Percentiles rank a stretch among this genome's conserved stretches.
phyloP scores from a whole-genome alignment of 805 yeast genomes.

The Wickerhamomyces ciferrii region DNA sequence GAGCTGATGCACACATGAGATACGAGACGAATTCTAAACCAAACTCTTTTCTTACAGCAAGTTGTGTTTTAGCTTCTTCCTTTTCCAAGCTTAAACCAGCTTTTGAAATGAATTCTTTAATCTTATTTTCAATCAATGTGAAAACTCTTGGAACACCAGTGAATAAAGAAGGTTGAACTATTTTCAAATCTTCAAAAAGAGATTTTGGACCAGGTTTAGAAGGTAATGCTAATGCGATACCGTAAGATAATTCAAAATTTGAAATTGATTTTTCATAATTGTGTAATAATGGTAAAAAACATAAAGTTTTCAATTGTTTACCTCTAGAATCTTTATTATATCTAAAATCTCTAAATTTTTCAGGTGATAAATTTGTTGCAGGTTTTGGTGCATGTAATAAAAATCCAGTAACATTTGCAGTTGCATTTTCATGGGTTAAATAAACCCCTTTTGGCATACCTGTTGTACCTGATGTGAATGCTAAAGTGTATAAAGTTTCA shows the following conservation, averaged over 20 bases:
- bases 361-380: slow-evolving; percentile 14
- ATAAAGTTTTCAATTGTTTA: slow-evolving; percentile 18
- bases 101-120: slow-evolving; percentile 10
- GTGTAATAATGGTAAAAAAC: slow-evolving; percentile 53
- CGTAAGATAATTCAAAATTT: slow-evolving; percentile 33
- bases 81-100: slow-evolving; percentile 27
- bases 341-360: slow-evolving; percentile 6
- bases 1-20: slow-evolving; percentile 50
- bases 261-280: slow-evolving; percentile 47
- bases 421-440: slow-evolving; percentile 51
- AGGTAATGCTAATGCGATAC: slow-evolving; percentile 43
- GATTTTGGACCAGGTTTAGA: slow-evolving; percentile 32
- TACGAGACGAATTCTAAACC: slow-evolving; percentile 33
- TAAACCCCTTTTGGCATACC: slow-evolving; percentile 74
- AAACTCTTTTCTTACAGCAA: slow-evolving; percentile 26
- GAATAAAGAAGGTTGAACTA: slow-evolving; percentile 39
- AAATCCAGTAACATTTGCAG: slow-evolving; percentile 28
- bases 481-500: slow-evolving; percentile 49
- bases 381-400: slow-evolving; percentile 22
- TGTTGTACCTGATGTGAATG: slow-evolving; percentile 65
- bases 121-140: slow-evolving; percentile 38
- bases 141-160: slow-evolving; percentile 53
- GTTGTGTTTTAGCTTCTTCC: slow-evolving; percentile 14
- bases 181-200: slow-evolving; percentile 45
- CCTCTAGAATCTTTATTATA: slow-evolving; percentile 14